Base-by-base conservation (phyloP, 2,329 filamentous ascomycete species). In the Penicillium palitans region DNA sequence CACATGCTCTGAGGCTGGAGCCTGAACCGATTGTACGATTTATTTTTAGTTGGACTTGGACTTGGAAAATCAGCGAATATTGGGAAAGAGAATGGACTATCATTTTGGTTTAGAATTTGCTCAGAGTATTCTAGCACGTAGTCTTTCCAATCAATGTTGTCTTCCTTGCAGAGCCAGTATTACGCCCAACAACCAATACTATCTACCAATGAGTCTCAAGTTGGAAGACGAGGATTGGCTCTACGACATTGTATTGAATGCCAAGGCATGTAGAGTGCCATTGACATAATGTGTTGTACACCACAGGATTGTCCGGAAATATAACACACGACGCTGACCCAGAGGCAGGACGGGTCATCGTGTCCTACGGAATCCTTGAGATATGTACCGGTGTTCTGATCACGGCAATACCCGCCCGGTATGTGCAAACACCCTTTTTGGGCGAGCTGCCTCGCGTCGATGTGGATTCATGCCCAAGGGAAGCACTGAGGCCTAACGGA, bases 401-500 rank as follows among this genome's bases (percentile, higher is more conserved):
- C 40, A 21, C 33, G 48, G 17, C 31, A 45, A 44, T 29, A 53
- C 52, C 52, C 47, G 24, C 52, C 52, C 47, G 27, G 46, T 49
- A 51, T 52, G 40, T 59, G 39, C 40, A 55, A 47, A 21, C 24
- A 10, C 57, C 60, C 17, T 45, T 57, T 59, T 61, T 55, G 47
- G 52, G 61, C 57, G 41, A 54, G 45, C n/a, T 60, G 55, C 57
- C 56, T 59, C 52, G 54, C 55, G 42, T 52, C 55, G 46, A 52
- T 41, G 17, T 53, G 40, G 19, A 51, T 67, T 60, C 57, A 52
- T 67, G 65, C 65, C 66, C 65, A 65, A 67, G 37, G 37, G 44
- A 66, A 56, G 61, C 59, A 58, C 59, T 48, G 59, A 59, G 52
- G 63, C 64, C 66, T 62, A 60, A 67, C 58, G 60, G 44, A 60